Percentiles rank a stretch among this genome's conserved stretches.
phyloP scores from a whole-genome alignment of 1,284 basidiomycete species.

The Cutaneotrichosporon sp. region DNA sequence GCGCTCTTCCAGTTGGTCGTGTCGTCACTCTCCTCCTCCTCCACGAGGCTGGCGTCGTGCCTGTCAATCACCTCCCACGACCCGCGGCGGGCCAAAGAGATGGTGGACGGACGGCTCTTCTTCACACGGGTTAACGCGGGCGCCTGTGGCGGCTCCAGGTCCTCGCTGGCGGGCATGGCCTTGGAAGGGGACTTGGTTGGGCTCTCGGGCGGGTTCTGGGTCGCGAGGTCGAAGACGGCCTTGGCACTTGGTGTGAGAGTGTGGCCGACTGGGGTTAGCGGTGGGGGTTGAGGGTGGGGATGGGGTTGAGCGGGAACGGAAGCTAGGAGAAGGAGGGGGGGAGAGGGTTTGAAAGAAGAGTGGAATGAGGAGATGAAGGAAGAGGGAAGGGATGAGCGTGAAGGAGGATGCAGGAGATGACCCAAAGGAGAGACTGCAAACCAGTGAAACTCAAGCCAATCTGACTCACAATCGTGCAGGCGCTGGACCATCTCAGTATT shows the following conservation, averaged over 20 bases:
- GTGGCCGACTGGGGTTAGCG: slow-evolving; percentile 22
- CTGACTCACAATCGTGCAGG: slow-evolving; percentile 43
- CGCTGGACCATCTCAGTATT: slow-evolving; percentile 45
- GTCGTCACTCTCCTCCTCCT: slow-evolving; percentile 14
- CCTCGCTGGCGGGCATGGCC: not conserved
- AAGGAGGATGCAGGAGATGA: no score
- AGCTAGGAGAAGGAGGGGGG: not conserved
- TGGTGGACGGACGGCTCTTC: slow-evolving; percentile 10
- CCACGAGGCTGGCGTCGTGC: slow-evolving; percentile 37
- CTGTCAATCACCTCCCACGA: slow-evolving; percentile 44
- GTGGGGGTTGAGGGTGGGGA: not conserved
- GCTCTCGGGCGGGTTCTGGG: not conserved
- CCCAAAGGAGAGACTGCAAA: no score
- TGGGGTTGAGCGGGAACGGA: no score
- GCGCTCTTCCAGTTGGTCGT: slow-evolving; percentile 42
- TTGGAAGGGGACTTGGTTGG: slow-evolving; percentile 1
- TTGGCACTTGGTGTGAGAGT: slow-evolving; percentile 23
- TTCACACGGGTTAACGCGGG: not conserved
- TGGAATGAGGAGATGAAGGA: no score
- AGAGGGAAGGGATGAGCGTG: no score
- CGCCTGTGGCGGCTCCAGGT: not conserved
- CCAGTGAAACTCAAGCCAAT: no score
- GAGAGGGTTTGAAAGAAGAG: no score
- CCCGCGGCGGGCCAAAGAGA: slow-evolving; percentile 4
- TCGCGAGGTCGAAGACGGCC: slow-evolving; percentile 16